Conservation (phyloP, 83 land plant genomes). For the Isoetes engelmannii region DNA sequence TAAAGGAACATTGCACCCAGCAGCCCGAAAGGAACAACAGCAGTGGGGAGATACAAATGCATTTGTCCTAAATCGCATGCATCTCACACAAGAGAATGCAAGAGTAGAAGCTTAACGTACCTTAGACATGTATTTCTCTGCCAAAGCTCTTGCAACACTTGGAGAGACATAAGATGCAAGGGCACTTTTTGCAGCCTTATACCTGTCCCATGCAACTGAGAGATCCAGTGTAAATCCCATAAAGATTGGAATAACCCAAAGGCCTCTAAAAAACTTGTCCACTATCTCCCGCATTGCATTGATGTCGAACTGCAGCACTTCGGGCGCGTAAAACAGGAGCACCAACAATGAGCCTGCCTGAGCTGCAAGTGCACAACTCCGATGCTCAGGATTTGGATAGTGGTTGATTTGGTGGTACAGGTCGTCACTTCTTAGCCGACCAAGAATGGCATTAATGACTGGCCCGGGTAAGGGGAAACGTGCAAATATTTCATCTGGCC, state of each 20-base stretch:
- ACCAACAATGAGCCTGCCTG: conserved; percentile 41
- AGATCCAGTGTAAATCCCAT: conserved; percentile 50
- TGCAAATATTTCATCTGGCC: conserved; percentile 36
- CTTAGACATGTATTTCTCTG: conserved; percentile 26
- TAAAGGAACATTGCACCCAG: not conserved
- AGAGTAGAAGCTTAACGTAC: conserved; percentile 15
- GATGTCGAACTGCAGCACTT: conserved; percentile 29
- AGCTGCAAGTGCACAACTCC: conserved; percentile 32
- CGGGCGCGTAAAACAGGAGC: conserved; percentile 33
- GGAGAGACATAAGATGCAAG: conserved; percentile 27
- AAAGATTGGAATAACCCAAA: conserved; percentile 44
- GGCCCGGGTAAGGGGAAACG: conserved; percentile 39
- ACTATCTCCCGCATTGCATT: conserved; percentile 38
- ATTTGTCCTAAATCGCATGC: too few relatives aligned
- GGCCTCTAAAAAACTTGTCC: conserved; percentile 38
- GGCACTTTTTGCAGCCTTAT: conserved; percentile 44
- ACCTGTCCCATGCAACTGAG: conserved; percentile 36
- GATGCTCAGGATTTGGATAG: conserved; percentile 44
- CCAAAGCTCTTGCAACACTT: conserved; percentile 21
- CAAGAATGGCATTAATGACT: conserved; percentile 26
- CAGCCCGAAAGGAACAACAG: too few relatives aligned
- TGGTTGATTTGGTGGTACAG: conserved; percentile 43
- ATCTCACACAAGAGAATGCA: too few relatives aligned
- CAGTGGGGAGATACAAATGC: too few relatives aligned
- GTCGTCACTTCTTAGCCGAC: conserved; percentile 32